Evolutionary conservation across 257 asterid genomes (phyloP), one percentile per base, ranked within the genome.

Genomic region (Ophiorrhiza pumila): DNA sequence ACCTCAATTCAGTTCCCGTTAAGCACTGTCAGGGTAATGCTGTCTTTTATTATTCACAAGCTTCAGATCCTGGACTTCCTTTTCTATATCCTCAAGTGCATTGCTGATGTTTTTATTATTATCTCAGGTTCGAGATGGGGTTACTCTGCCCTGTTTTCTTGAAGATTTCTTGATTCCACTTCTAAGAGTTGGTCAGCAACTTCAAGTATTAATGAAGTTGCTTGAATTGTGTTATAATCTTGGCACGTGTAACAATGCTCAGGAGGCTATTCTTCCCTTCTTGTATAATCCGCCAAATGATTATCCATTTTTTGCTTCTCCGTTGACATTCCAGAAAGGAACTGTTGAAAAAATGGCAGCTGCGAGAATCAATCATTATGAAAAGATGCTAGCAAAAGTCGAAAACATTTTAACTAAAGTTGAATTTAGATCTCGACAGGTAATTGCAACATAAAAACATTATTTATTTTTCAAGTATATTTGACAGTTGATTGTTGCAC

Each of bases 151-250:
- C 65, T 90, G 88, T 76, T 95, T 95, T 84, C 90, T 95, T 46
- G 89, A 92, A 80, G 94, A 88, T 75, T 89, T 89, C 67, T 81
- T 84, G 69, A 80, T 80, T 81, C 96, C 92, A 56, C 90, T 95
- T 62, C 86, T 93, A 70, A 88, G 98, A 89, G 91, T 96, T 79
- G 99, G 99, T 75, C 98, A 90, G 83, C 99, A 95, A 85, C 96
- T 91, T 80, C 99, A 92, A 90, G 91, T 92, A 77, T 80, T 95
- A 72, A 79, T 81, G 86, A 88, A 90, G 82, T 81, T 95, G 88
- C 88, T 92, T 39, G 97, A 95, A 81, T 77, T 89, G 71, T 90
- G 90, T 66, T 79, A 79, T 73, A 76, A 66, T 82, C 81, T 74
- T 72, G 88, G 86, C 56, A 64, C 92, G 69, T 85, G 76, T 74